phyloP scores from a whole-genome alignment of 2,329 filamentous ascomycete genomes.

The Venturiaceae sp. region DNA sequence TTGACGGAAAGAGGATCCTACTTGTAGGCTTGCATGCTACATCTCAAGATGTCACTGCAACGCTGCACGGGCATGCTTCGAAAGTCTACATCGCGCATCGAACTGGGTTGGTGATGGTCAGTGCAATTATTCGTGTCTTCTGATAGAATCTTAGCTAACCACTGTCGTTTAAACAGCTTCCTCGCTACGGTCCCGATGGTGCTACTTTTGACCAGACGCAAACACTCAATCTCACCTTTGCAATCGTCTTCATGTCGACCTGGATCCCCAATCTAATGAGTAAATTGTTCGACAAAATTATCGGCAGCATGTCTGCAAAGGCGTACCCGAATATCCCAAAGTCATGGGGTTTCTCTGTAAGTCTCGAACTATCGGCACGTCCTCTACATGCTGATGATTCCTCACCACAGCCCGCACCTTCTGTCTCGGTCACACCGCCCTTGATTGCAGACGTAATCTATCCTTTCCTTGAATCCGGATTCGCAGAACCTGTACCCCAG shows the following conservation, averaged over 20 bases:
- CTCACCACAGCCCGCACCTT: conserved; percentile 13
- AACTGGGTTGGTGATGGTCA: conserved; percentile 27
- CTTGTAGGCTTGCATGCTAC: conserved; percentile 35
- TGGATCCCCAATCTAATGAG: background rate
- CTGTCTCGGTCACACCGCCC: conserved; percentile 18
- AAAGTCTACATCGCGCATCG: conserved; percentile 35
- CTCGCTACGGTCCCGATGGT: conserved; percentile 3
- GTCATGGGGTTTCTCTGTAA: conserved; percentile 15
- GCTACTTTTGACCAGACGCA: conserved; percentile 1
- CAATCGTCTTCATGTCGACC: conserved; percentile 7
- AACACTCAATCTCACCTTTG: conserved; percentile 5
- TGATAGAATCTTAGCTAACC: conserved; percentile 4
- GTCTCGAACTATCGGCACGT: background rate
- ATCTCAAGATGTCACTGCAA: conserved; percentile 24
- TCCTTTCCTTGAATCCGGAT: conserved; percentile 17
- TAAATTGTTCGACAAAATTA: background rate
- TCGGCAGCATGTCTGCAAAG: conserved; percentile 2
- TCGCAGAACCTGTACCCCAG: conserved; percentile 17
- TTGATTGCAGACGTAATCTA: conserved; percentile 21
- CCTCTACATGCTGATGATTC: too few species aligned
- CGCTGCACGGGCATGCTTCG: conserved; percentile 23
- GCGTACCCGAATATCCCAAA: conserved; percentile 10
- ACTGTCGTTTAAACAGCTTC: conserved; percentile 3
- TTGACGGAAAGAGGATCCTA: conserved; percentile 32
- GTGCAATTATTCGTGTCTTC: background rate